Conservation (phyloP, 257 asterid species). For the Leptodermis oblonga region DNA sequence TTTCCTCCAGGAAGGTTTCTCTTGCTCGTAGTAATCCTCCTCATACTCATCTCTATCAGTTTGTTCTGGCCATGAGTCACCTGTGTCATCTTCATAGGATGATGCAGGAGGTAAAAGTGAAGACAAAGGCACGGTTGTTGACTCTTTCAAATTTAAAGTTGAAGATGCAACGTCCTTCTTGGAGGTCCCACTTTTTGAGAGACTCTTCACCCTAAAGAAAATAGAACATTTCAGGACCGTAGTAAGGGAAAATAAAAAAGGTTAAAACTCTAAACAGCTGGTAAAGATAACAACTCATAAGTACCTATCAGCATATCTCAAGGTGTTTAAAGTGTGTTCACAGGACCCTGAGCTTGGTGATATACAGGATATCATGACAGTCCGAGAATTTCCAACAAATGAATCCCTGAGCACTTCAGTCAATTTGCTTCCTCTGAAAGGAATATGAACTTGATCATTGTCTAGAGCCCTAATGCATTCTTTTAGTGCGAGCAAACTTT, state of each 20-base stretch:
- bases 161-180: slow-evolving; percentile 70
- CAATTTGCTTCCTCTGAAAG: slow-evolving; percentile 97
- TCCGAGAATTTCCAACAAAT: slow-evolving; percentile 90
- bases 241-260: slow-evolving; percentile 2
- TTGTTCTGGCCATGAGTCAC: slow-evolving; percentile 87
- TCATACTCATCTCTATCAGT: slow-evolving; percentile 75
- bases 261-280: background rate
- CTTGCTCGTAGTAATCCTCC: slow-evolving; percentile 74
- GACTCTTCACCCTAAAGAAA: slow-evolving; percentile 81
- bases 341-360: slow-evolving; percentile 94
- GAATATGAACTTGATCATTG: slow-evolving; percentile 96
- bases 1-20: slow-evolving; percentile 54
- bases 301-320: slow-evolving; percentile 97
- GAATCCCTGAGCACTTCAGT: slow-evolving; percentile 95
- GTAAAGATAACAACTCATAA: background rate
- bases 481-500: slow-evolving; percentile 95
- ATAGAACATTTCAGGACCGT: slow-evolving; percentile 9
- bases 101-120: slow-evolving; percentile 51
- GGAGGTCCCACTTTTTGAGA: slow-evolving; percentile 76
- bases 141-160: slow-evolving; percentile 67
- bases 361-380: slow-evolving; percentile 93
- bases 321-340: slow-evolving; percentile 91
- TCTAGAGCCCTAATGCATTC: slow-evolving; percentile 99
- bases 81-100: slow-evolving; percentile 68
- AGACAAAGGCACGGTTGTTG: slow-evolving; percentile 53